A percentile compares a stretch with the other conserved stretches of the same genome.
phyloP scores from a whole-genome alignment of 306 rosid species.

The Rosa persica region DNA sequence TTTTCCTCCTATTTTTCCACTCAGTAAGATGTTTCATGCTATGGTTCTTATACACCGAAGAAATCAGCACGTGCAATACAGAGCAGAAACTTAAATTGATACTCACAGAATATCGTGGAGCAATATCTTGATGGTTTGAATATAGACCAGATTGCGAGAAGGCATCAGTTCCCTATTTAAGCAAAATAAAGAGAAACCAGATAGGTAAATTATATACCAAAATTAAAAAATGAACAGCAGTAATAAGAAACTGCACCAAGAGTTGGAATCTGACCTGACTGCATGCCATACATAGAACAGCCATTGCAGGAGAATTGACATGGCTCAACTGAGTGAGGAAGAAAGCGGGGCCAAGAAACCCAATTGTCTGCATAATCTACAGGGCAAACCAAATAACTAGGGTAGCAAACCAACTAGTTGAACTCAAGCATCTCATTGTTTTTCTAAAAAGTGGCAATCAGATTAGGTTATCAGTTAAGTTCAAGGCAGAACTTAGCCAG shows the following conservation, averaged over 20 bases:
- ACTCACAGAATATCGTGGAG: slow-evolving; percentile 95
- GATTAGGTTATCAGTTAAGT: not conserved
- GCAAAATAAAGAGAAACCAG: slow-evolving; percentile 16
- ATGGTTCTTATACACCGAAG: not conserved
- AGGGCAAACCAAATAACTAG: slow-evolving; percentile 10
- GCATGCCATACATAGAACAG: slow-evolving; percentile 95
- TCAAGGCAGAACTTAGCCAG: not conserved
- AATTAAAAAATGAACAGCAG: not conserved
- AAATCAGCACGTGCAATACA: slow-evolving; percentile 1
- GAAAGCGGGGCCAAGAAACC: slow-evolving; percentile 99
- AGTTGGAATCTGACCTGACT: slow-evolving; percentile 65
- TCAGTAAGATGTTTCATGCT: not conserved
- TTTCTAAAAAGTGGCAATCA: not conserved
- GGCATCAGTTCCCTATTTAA: slow-evolving; percentile 86
- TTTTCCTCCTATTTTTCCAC: not conserved
- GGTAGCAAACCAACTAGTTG: not conserved
- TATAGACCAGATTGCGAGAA: slow-evolving; percentile 97
- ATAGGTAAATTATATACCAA: slow-evolving; percentile 8
- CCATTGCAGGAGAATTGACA: slow-evolving; percentile 79
- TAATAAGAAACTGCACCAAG: not conserved
- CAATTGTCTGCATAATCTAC: slow-evolving; percentile 97
- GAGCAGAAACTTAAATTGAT: not conserved
- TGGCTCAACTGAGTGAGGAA: slow-evolving; percentile 97
- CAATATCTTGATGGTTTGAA: slow-evolving; percentile 98
- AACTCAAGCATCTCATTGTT: not conserved